Evolutionary conservation across 495 filamentous ascomycete genomes (phyloP).

Genomic region (Penicillium antarcticum): DNA sequence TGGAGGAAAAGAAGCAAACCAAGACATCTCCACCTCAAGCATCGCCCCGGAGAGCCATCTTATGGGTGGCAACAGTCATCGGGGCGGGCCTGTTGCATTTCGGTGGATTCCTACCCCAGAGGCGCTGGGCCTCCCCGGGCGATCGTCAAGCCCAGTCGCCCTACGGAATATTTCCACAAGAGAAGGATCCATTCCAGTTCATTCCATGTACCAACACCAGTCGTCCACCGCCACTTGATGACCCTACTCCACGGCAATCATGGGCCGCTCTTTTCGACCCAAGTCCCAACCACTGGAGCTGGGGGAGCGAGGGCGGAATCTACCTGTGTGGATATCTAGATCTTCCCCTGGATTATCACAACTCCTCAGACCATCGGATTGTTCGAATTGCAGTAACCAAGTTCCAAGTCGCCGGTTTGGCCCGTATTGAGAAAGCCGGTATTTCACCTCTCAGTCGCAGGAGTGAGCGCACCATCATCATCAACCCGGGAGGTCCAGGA

Average conservation of each 20-base stretch:
- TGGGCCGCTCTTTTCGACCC: conserved; percentile 16
- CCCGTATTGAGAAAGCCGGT: neutral
- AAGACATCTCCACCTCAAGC: neutral
- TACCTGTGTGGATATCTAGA: conserved; percentile 18
- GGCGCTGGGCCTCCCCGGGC: neutral
- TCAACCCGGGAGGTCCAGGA: conserved; percentile 16
- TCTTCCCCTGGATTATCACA: conserved; percentile 16
- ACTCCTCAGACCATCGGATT: conserved; percentile 12
- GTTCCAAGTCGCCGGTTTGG: conserved; percentile 13
- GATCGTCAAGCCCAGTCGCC: neutral
- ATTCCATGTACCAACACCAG: conserved; percentile 16
- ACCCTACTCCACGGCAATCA: conserved; percentile 7
- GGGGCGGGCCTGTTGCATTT: neutral
- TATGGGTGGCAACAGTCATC: neutral
- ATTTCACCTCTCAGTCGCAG: neutral
- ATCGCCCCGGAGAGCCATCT: neutral
- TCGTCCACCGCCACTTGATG: conserved; percentile 7
- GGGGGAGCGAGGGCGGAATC: conserved; percentile 11
- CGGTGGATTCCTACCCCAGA: neutral
- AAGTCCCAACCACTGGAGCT: conserved; percentile 10
- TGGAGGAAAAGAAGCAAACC: no score
- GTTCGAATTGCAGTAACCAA: conserved; percentile 16
- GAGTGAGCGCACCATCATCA: conserved; percentile 18
- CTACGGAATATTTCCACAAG: conserved; percentile 8
- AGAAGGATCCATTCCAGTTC: conserved; percentile 14